Percentiles rank a stretch among this genome's conserved stretches.
These are phyloP conservation scores for Vaucheria bursata DNA, from an alignment of 352 stramenopile genomes.

Conservation along the genomic window DNA sequence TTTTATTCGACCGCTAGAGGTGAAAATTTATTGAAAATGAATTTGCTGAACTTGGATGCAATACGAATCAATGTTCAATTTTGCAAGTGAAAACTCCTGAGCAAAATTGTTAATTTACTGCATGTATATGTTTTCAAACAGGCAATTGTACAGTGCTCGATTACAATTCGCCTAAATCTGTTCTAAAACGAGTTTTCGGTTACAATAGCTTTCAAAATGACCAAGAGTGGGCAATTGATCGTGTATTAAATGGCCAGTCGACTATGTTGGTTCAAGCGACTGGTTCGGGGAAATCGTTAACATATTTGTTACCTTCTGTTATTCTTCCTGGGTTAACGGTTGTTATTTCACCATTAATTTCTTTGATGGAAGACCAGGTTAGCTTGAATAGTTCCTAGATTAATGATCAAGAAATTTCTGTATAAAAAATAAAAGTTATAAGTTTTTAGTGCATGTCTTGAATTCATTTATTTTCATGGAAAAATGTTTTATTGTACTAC, in stretches of 20 bases:
- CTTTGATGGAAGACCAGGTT: constrained; percentile 84
- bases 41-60: background rate
- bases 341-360: constrained; percentile 84
- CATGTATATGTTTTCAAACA: too few species aligned
- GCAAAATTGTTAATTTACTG: too few species aligned
- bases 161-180: constrained; percentile 6
- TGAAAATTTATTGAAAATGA: too few species aligned
- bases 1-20: too few species aligned
- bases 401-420: constrained; percentile 60
- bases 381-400: too few species aligned
- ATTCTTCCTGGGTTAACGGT: constrained; percentile 50
- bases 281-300: constrained; percentile 71
- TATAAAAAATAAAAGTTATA: background rate
- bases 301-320: constrained; percentile 64
- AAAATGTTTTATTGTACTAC: too few species aligned
- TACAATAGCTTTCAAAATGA: constrained; percentile 59
- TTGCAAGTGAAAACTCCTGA: too few species aligned
- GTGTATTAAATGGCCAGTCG: constrained; percentile 57
- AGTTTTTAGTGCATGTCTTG: too few species aligned
- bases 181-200: constrained; percentile 67
- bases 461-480: too few species aligned
- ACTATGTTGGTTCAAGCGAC: constrained; percentile 73
- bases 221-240: constrained; percentile 66
- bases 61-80: too few species aligned
- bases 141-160: background rate